phyloP scores from a whole-genome alignment of 805 yeast genomes.

The Saccharomycopsis sp. region DNA sequence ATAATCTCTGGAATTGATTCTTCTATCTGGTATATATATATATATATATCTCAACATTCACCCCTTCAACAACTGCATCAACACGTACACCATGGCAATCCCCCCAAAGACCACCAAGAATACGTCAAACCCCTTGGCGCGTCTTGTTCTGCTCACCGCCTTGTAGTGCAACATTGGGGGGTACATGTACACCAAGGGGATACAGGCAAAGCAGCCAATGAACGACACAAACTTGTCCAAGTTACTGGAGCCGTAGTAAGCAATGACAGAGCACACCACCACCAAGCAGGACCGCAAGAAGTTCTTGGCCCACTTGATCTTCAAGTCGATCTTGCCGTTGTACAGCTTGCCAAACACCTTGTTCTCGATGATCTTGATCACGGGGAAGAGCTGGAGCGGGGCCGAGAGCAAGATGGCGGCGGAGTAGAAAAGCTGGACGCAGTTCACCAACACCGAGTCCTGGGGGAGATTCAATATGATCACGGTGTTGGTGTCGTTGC shows the following conservation, averaged over 20 bases:
- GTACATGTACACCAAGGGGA: constrained; percentile 77
- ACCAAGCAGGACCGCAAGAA: constrained; percentile 47
- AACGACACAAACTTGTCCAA: constrained; percentile 69
- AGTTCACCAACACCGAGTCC: constrained; percentile 46
- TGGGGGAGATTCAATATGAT: constrained; percentile 68
- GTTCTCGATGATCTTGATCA: constrained; percentile 62
- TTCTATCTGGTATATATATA: too few relatives aligned
- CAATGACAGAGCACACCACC: constrained; percentile 42
- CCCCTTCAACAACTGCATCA: constrained; percentile 47
- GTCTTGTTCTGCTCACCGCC: constrained; percentile 35
- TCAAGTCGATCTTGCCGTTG: constrained; percentile 48
- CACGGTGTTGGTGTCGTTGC: constrained; percentile 54
- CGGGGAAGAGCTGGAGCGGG: constrained; percentile 76
- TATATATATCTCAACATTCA: too few relatives aligned
- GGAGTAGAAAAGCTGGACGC: constrained; percentile 64
- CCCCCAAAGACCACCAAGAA: constrained; percentile 47
- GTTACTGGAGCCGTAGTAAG: constrained; percentile 59
- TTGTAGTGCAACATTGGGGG: constrained; percentile 70
- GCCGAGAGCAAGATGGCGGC: constrained; percentile 68
- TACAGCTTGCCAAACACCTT: constrained; percentile 38
- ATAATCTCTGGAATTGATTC: too few relatives aligned
- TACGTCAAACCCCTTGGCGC: constrained; percentile 38
- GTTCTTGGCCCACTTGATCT: constrained; percentile 61
- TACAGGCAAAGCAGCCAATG: constrained; percentile 79
- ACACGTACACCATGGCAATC: constrained; percentile 56